Evolutionary conservation across 805 yeast genomes (phyloP), one percentile per base, ranked within the genome.

Genomic region (Isabelozyma rhagii): DNA sequence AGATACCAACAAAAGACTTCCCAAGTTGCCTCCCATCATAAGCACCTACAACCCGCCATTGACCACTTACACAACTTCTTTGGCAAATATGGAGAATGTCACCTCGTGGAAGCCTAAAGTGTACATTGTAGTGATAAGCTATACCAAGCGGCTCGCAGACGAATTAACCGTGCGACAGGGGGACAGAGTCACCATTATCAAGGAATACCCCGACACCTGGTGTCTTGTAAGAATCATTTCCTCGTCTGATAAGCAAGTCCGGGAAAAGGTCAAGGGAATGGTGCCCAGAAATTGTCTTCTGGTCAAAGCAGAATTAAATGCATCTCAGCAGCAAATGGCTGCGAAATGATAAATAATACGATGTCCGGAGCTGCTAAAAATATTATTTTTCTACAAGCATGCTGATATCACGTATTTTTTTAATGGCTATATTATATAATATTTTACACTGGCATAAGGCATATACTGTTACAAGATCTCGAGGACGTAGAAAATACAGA

Each of bases 151-250:
- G 5, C 56, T 72, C 39, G 54, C 55, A 5, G 78, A 74, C 50
- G 78, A 74, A 52, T 44, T 72, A 11, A 54, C 65, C 9, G 52
- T 73, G 3, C 44, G 51, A 2, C 48, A 59, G 3, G 76, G 75
- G 0, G 74, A 74, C 39, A 50, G 51, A 25, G 72, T 68, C 2
- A 36, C 47, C 7, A 46, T 69, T 3, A 45, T 59, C 25, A 57
- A 59, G 21, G 55, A 52, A 5, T 69, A 64, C 49, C 51, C 66
- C 10, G 77, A 72, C 44, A 75, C 74, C 3, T 74, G 78, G 78
- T 71, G 74, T 51, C 58, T 59, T 15, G 69, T 70, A 14, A 59
- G 56, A 28, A 8, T 57, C 15, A 41, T 31, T 31, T 13, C n/a
- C n/a, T 31, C 36, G 4, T 10, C 4, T 10, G 36, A 31, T 13